Evolutionary conservation across 345 rosid species (phyloP), one percentile per base, ranked within the genome.

Genomic region (Lepidium aucheri): DNA sequence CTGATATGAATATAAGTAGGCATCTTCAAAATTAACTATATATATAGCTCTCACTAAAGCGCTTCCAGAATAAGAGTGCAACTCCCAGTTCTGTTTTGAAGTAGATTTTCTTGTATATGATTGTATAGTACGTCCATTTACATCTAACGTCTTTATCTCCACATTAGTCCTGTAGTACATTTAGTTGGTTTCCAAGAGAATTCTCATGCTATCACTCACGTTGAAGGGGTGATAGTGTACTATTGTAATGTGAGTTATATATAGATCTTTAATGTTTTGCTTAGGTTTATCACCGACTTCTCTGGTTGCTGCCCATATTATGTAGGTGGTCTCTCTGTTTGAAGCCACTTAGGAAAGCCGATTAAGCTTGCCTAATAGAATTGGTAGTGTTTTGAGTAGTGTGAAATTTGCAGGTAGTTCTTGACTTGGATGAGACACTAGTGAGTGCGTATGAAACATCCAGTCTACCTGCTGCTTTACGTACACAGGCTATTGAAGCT

Each of bases 361-460:
- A 26, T 16, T 64, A 26, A 64, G 28, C 30, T 39, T 12, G 15
- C 43, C 43, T 14, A 49, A 14, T 63, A 52, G 49, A 49, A 39
- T 26, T 28, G 60, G 22, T 47, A 24, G 11, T 63, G 35, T 42
- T 64, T 16, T 30, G 47, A 65, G 60, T 52, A 17, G 4, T 16
- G 15, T 53, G 52, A 18, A 22, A 33, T 43, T 34, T 76, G 54
- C 79, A 89, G 98, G 98, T 92, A 43, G 95, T 92, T 73, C 93
- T 92, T 5, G 96, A 89, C 76, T 82, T 92, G 84, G 98, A 92
- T 76, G 98, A 92, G 67, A 91, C 96, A 50, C 9, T 67, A 36
- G 71, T 67, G 53, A 43, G 71, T 67, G 71, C 54, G 7, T 55
- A 67, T 44, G 71, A 67, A 54, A 43, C 63, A 1, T 43, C 88